Base-by-base conservation (phyloP, 441 rosid species). In the Melastoma candidum region DNA sequence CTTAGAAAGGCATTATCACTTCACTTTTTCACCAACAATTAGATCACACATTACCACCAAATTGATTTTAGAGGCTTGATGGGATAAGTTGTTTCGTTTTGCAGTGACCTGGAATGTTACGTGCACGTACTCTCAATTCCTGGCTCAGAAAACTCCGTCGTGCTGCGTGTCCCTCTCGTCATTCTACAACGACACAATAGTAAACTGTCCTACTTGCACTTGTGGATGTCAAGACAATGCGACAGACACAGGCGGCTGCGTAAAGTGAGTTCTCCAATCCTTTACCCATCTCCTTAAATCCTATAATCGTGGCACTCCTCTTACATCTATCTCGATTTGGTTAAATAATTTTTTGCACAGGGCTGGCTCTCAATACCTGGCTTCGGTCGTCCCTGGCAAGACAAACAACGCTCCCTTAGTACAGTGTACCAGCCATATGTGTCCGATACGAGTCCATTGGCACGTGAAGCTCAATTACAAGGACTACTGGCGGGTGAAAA, bases 31-130 rank as follows among this genome's bases (percentile, higher is more conserved):
- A 27, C 36, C 36, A 29, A 29, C 7, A 7, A 29, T 29, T 29
- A 3, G 36, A 29, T 29, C 7, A 7, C 36, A 17, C 22, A 17
- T 17, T 17, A 17, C 22, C 22, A 17, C 36, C 7, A 7, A 7
- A 29, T 3, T 29, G 7, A 7, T 3, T 29, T 29, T 29, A 29
- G 36, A 3, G 36, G 36, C 36, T 29, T 29, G 36, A 29, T 29
- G 36, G 5, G 7, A 3, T 29, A 7, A 29, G 7, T 59, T 60
- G 47, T 60, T 57, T 3, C 62, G 53, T 57, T 26, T 12, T 73
- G 67, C 64, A 84, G 95, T 89, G 95, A 89, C 97, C 22, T 86
- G 95, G 95, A 80, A 83, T 59, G 81, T 79, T 59, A 80, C 97
- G 0, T 89, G 97, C 69, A 78, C 83, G 3, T 86, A 82, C 57